A percentile compares a stretch with the other conserved stretches of the same genome.
phyloP scores from a whole-genome alignment of 768 basidiomycete genomes.

The Lanmaoa pseudosensibilis region DNA sequence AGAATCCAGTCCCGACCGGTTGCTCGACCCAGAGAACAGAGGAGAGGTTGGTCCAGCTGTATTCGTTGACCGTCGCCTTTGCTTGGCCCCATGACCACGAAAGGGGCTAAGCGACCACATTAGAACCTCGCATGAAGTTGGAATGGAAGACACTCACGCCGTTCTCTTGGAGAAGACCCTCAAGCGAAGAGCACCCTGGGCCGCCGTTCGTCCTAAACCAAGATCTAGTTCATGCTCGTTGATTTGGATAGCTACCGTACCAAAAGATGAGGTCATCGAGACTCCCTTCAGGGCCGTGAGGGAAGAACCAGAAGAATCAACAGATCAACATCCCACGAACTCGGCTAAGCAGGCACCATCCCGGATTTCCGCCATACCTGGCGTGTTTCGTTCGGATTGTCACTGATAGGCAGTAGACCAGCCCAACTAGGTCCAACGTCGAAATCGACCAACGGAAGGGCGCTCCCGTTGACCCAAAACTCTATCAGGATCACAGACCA shows the following conservation, averaged over 20 bases:
- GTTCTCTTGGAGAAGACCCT: conserved; percentile 73
- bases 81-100: conserved; percentile 65
- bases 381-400: conserved; percentile 58
- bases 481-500: conserved; percentile 36
- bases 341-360: too few species aligned
- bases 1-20: conserved; percentile 78
- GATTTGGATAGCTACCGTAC: conserved; percentile 31
- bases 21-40: conserved; percentile 77
- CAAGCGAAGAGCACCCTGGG: conserved; percentile 73
- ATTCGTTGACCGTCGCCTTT: conserved; percentile 59
- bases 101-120: conserved; percentile 50
- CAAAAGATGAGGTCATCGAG: conserved; percentile 75
- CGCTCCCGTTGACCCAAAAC: conserved; percentile 67
- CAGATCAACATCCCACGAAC: background rate
- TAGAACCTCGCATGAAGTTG: conserved; percentile 20
- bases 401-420: conserved; percentile 71
- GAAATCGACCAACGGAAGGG: conserved; percentile 67
- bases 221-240: background rate
- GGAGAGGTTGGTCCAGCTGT: conserved; percentile 79
- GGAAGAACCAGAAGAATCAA: conserved; percentile 82
- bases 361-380: conserved; percentile 41
- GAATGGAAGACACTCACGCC: conserved; percentile 46
- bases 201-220: conserved; percentile 72
- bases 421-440: conserved; percentile 77
- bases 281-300: conserved; percentile 70